Evolutionary conservation across 1,284 basidiomycete species (phyloP), one percentile per base, ranked within the genome.

Genomic region (Ustilago tritici): DNA sequence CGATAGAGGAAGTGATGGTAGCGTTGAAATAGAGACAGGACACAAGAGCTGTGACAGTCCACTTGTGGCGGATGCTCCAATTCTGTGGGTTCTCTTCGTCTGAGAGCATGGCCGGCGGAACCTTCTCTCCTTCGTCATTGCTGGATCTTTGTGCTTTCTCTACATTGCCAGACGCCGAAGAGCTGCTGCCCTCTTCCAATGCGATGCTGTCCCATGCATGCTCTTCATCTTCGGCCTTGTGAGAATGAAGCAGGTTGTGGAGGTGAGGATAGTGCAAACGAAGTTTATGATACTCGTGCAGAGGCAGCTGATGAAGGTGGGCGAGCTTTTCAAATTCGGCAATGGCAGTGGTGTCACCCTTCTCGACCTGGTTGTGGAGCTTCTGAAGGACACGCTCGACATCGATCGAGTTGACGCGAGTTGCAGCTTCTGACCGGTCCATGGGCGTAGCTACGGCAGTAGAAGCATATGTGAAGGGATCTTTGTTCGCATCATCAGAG

Each of bases 1-100:
- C 70, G 11, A 78, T 58, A 2, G 76, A 78, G 15, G 70, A 69
- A 41, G 66, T 70, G 59, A 78, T 63, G 56, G 76, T 74, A 10
- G 71, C 55, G 23, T 69, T 67, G 41, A 67, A 70, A 61, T 71
- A 71, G 41, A 77, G 65, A 19, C 49, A 65, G 10, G 65, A 69
- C 9, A 74, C 78, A 9, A 79, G 56, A 17, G 62, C 64, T 17
- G 78, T 79, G 46, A 52, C 52, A 38, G 53, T 47, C 78, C 78
- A 77, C 40, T 76, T 79, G 41, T 59, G 59, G 53, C 53, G 28
- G 7, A 50, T 40, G 43, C 35, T 40, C 78, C 78, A 79, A 11
- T 70, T 47, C 3, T 52, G 50, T 2, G 78, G 78, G 55, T 70
- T 56, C 47, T 79, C 78, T 10, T 70, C 50, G n/a, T 65, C 74